Base-by-base conservation (phyloP, 108 stramenopile species). In the Cyclostephanos tholiformis region DNA sequence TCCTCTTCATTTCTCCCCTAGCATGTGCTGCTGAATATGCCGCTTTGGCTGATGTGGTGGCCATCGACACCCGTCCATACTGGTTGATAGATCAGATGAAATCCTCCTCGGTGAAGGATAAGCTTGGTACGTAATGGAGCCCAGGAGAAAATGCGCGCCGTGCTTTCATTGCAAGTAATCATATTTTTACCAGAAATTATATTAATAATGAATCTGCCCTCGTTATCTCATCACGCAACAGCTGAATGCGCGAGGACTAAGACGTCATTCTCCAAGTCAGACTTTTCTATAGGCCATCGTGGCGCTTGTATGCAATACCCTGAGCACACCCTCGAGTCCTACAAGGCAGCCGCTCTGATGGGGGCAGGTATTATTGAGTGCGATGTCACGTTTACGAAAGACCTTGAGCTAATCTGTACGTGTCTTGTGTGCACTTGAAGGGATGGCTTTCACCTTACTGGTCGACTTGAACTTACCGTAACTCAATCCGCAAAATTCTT, bases 281-380 rank as follows among this genome's bases (percentile, higher is more conserved):
- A 91, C 59, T 88, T 84, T 19, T 79, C 85, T 58, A 88, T 91
- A 61, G 88, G 91, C 8, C 91, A 91, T 62, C 85, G 91, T 35
- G 91, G 91, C 49, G 91, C 91, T n/a, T 71, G 74, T 32, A 61
- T 90, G 78, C 75, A 79, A 51, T 86, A 70, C 55, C 89, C 89
- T 12, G 89, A 89, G 44, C 89, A 89, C 75, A 89, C 89, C 9
- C 4, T 71, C 29, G 76, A 77, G 43, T 67, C 65, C 13, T 82
- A 86, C 85, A 77, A 84, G 62, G 86, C 86, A 11, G 86, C 81
- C 14, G 72, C 77, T 4, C 4, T 79, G 1, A 60, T 65, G 63
- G 91, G 91, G 49, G 88, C 91, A 25, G 91, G 91, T 12, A 80
- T 92, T 52, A 80, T 92, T 30, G 91, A 92, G 68, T 92, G 91